phyloP scores from a whole-genome alignment of 1,284 basidiomycete species.

The Cutaneotrichosporon sp. region DNA sequence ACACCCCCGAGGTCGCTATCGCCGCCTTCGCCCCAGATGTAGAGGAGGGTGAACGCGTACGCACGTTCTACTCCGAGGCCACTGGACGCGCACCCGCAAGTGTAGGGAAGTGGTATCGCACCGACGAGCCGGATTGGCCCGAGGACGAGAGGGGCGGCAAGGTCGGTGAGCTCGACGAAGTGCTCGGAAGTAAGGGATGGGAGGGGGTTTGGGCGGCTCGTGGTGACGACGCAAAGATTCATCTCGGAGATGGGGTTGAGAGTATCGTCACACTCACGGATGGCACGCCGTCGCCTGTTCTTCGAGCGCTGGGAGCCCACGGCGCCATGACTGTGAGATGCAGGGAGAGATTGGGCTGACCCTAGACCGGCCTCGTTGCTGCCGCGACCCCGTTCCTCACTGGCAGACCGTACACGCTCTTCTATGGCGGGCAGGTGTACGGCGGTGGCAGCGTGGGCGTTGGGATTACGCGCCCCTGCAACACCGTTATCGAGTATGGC shows the following conservation, averaged over 20 bases:
- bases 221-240: slow-evolving; percentile 11
- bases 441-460: slow-evolving; percentile 73
- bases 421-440: slow-evolving; percentile 62
- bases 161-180: slow-evolving; percentile 36
- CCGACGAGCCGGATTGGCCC: slow-evolving; percentile 20
- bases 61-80: slow-evolving; percentile 28
- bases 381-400: slow-evolving; percentile 83
- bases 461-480: slow-evolving; percentile 55
- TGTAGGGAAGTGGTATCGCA: slow-evolving; percentile 47
- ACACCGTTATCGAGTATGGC: slow-evolving; percentile 58
- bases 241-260: slow-evolving; percentile 11
- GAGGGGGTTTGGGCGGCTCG: slow-evolving; percentile 31
- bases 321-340: slow-evolving; percentile 14
- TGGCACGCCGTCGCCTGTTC: slow-evolving; percentile 34
- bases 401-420: slow-evolving; percentile 72
- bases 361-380: slow-evolving; percentile 68
- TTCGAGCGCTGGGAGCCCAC: slow-evolving; percentile 29
- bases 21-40: slow-evolving; percentile 31
- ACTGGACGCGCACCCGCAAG: slow-evolving; percentile 38
- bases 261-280: slow-evolving; percentile 40
- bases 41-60: slow-evolving; percentile 9
- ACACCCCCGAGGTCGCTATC: slow-evolving; percentile 35
- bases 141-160: slow-evolving; percentile 40
- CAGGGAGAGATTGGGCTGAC: slow-evolving; percentile 1
- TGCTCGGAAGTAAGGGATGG: slow-evolving; percentile 27